phyloP scores from a whole-genome alignment of 768 basidiomycete genomes.

The Coprinopsis cinerea region DNA sequence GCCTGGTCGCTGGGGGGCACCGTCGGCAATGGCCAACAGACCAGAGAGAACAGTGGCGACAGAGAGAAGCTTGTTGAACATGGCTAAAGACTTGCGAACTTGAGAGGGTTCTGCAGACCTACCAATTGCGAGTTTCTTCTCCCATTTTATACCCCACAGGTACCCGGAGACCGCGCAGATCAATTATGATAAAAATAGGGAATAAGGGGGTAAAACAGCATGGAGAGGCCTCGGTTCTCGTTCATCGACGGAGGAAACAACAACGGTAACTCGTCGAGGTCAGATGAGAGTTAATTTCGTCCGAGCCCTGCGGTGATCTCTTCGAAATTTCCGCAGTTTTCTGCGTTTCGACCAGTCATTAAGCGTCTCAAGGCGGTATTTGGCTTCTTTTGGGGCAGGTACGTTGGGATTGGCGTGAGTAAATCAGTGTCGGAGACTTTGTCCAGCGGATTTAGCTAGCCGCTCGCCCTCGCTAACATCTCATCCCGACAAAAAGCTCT shows the following conservation, averaged over 20 bases:
- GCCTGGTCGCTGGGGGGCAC: neutral
- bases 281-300: neutral
- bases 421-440: too few species aligned
- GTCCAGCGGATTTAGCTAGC: too few species aligned
- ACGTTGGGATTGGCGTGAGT: neutral
- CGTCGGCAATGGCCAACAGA: neutral
- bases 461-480: too few species aligned
- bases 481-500: neutral
- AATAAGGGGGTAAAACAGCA: neutral
- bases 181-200: neutral
- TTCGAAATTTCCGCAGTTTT: neutral
- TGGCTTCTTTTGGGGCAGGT: neutral
- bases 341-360: neutral
- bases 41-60: neutral
- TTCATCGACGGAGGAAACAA: neutral
- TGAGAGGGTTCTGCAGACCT: neutral
- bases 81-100: neutral
- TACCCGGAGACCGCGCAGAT: neutral
- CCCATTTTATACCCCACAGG: neutral
- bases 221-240: too few species aligned
- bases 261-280: neutral
- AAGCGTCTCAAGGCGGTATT: neutral
- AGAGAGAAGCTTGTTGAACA: constrained; percentile 3
- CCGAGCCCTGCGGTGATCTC: neutral
- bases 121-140: neutral